Evolutionary conservation across 768 basidiomycete genomes (phyloP), one percentile per base, ranked within the genome.

Genomic region (Tricholoma terreum): DNA sequence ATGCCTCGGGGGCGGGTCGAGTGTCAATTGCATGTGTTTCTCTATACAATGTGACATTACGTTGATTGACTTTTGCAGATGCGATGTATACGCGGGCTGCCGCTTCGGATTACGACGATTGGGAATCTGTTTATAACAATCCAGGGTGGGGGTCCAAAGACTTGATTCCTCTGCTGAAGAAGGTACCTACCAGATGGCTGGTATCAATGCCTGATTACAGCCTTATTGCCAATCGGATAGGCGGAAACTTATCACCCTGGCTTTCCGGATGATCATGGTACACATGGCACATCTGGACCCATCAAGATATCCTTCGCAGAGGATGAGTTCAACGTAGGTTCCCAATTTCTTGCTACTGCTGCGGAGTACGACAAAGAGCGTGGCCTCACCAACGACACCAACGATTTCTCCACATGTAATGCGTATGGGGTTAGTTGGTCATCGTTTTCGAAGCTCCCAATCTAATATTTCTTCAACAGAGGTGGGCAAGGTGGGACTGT

Each of bases 41-140:
- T 22, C 17, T 19, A 24, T 12, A 15, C n/a, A n/a, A n/a, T n/a
- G n/a, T 30, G 22, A 0, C 31, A 35, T 10, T 11, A 42, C 46
- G 7, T 27, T 34, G 24, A 19, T 8, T 22, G 17, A 21, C 6
- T 48, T 5, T 15, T 49, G 10, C 19, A 40, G 24, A 33, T 21
- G 31, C 31, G 54, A 21, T n/a, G 22, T 43, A 21, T 19, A 48
- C 22, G 10, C 24, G 45, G 8, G 79, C 83, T 12, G 68, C 81
- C 7, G 80, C 83, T 1, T 86, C 84, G 0, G 87, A 89, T 63
- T 86, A 82, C 49, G 83, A 89, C 59, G 82, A 82, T 50, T 87
- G 86, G 86, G 79, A 80, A 63, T 70, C 57, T 1, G 65, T 73
- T 2, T 67, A 80, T 22, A 74, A 73, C 4, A 86, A 87, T 63